phyloP scores from a whole-genome alignment of 148 eudicot genomes.

The Limonium bicolor region DNA sequence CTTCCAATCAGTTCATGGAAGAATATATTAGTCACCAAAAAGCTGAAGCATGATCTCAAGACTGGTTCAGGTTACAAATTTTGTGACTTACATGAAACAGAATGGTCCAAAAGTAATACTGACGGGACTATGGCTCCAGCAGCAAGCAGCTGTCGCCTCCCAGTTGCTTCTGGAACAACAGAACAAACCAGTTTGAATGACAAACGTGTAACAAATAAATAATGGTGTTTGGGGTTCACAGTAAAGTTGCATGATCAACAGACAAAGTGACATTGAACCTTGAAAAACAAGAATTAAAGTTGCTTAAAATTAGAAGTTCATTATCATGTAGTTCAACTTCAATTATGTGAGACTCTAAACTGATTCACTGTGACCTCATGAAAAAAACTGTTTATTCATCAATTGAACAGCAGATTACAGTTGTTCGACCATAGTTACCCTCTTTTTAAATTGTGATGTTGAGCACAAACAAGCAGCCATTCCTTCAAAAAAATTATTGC shows the following conservation, averaged over 20 bases:
- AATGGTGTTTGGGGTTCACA: not conserved
- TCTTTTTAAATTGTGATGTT: too few relatives aligned
- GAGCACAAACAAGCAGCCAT: too few relatives aligned
- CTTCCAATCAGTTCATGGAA: not conserved
- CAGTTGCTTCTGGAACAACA: constrained; percentile 27
- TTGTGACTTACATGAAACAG: constrained; percentile 48
- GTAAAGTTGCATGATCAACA: not conserved
- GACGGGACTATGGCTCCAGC: constrained; percentile 53
- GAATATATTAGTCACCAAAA: not conserved
- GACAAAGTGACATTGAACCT: not conserved
- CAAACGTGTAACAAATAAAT: not conserved
- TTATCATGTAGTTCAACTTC: not conserved
- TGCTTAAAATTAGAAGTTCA: not conserved
- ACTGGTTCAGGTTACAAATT: not conserved
- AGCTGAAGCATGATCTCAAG: not conserved
- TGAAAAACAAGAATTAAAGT: not conserved
- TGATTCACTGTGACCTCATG: too few relatives aligned
- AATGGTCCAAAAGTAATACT: constrained; percentile 22
- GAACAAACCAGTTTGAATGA: not conserved
- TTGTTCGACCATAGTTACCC: too few relatives aligned
- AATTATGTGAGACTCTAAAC: not conserved
- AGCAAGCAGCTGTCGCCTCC: constrained; percentile 65
- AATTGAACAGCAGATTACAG: too few relatives aligned
- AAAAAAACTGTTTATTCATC: too few relatives aligned
- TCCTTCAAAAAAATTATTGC: too few relatives aligned